These are phyloP conservation scores for Venturia asperata DNA, from an alignment of 2,329 filamentous ascomycete genomes.

Conservation along the genomic window DNA sequence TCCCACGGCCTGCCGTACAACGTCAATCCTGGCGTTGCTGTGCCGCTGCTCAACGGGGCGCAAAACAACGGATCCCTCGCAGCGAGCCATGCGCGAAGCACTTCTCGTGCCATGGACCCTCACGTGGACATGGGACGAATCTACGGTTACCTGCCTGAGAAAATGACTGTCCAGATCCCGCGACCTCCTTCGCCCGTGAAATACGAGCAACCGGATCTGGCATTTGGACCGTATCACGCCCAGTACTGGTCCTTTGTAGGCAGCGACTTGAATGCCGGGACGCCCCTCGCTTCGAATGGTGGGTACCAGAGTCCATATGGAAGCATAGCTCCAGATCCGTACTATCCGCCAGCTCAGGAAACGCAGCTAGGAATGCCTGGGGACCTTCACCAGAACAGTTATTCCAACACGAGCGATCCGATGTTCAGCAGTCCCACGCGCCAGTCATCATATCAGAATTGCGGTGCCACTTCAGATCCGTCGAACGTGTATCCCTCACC, in stretches of 20 bases:
- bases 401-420: slow-evolving; percentile 6
- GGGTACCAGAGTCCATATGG: slow-evolving; percentile 18
- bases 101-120: slow-evolving; percentile 10
- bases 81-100: slow-evolving; percentile 9
- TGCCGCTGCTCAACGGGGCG: slow-evolving; percentile 12
- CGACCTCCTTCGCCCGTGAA: slow-evolving; percentile 13
- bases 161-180: slow-evolving; percentile 12
- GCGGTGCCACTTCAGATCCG: not conserved
- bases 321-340: slow-evolving; percentile 12
- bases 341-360: slow-evolving; percentile 6
- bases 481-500: slow-evolving; percentile 19
- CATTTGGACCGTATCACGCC: slow-evolving; percentile 18
- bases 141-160: slow-evolving; percentile 13
- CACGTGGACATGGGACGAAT: slow-evolving; percentile 14
- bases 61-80: slow-evolving; percentile 1
- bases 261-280: slow-evolving; percentile 8
- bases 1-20: slow-evolving; percentile 11
- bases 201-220: slow-evolving; percentile 14
- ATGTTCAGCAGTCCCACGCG: slow-evolving; percentile 13
- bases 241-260: slow-evolving; percentile 20
- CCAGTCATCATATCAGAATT: slow-evolving; percentile 1
- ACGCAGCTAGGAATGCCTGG: slow-evolving; percentile 6
- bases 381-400: slow-evolving; percentile 13
- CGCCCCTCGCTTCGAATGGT: slow-evolving; percentile 16
- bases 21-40: slow-evolving; percentile 1